Conservation (phyloP, 306 rosid species). For the Begonia fuchsioides region DNA sequence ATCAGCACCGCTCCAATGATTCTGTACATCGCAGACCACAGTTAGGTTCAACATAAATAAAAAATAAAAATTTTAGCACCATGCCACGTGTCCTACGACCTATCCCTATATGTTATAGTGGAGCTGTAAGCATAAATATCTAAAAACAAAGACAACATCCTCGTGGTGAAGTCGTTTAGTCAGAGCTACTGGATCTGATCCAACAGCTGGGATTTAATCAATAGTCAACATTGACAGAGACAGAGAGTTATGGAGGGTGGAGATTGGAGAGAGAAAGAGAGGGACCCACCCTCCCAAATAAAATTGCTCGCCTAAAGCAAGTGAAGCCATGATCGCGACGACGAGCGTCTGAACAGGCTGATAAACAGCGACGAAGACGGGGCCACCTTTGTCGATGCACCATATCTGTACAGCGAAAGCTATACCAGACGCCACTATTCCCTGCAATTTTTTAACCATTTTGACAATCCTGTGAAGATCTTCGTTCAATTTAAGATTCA, state of each 20-base stretch:
- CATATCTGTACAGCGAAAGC: slow-evolving; percentile 99
- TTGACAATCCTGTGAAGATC: too few relatives aligned
- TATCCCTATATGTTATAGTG: too few relatives aligned
- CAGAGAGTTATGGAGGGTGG: too few relatives aligned
- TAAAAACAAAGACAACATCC: background rate
- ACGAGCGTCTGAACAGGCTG: slow-evolving; percentile 98
- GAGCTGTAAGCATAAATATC: background rate
- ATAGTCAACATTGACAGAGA: background rate
- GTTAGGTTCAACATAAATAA: background rate
- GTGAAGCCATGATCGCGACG: slow-evolving; percentile 90
- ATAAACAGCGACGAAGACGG: slow-evolving; percentile 93
- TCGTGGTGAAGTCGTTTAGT: background rate
- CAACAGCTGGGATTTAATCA: background rate
- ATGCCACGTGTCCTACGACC: too few relatives aligned
- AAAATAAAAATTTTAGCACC: too few relatives aligned
- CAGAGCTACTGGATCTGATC: background rate
- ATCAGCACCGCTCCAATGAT: slow-evolving; percentile 54
- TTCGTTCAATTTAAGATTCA: too few relatives aligned
- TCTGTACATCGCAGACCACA: slow-evolving; percentile 20
- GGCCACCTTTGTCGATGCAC: slow-evolving; percentile 99
- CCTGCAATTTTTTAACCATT: slow-evolving; percentile 27
- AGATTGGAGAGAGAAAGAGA: background rate
- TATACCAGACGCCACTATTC: slow-evolving; percentile 95
- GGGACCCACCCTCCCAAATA: slow-evolving; percentile 73
- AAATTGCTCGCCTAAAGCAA: slow-evolving; percentile 91